Evolutionary conservation across 352 stramenopile species (phyloP).

Genomic region (Pythium pyrilobum): DNA sequence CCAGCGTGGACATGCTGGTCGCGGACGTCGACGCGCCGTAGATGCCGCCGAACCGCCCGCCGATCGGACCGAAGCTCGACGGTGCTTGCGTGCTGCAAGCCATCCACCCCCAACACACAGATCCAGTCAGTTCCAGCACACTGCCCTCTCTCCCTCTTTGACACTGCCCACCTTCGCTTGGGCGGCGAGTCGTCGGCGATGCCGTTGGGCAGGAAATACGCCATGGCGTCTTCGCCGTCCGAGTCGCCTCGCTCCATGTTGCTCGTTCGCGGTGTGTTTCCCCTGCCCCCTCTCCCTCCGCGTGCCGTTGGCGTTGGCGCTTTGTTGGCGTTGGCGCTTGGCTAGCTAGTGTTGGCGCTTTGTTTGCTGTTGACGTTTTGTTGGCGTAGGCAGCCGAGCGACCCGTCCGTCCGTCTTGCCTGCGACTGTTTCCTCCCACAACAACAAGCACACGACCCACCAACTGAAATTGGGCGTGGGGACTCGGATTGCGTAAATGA

Average conservation of each 20-base stretch:
- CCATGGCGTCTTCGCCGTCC: constrained; percentile 59
- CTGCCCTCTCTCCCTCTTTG: no score
- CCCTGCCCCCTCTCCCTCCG: background rate
- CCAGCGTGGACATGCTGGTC: background rate
- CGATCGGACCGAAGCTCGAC: constrained; percentile 21
- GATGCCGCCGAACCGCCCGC: constrained; percentile 13
- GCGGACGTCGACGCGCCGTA: background rate
- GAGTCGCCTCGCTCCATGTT: constrained; percentile 28
- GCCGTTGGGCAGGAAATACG: constrained; percentile 82
- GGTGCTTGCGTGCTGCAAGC: background rate
- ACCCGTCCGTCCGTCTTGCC: no score
- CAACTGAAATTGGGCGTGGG: no score
- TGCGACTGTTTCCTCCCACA: no score
- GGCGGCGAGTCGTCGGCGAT: constrained; percentile 80
- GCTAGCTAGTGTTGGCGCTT: background rate
- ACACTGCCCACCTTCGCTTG: constrained; percentile 59
- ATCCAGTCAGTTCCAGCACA: no score
- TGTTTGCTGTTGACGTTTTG: background rate
- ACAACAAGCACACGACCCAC: no score
- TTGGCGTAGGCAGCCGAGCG: no score
- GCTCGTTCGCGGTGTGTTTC: background rate
- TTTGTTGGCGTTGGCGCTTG: constrained; percentile 5
- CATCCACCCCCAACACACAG: no score
- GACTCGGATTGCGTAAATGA: no score
- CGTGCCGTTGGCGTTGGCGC: background rate